A percentile compares a stretch with the other conserved stretches of the same genome.
These are phyloP conservation scores for Melastoma malabathricum DNA, from an alignment of 345 rosid species.

Conservation along the genomic window DNA sequence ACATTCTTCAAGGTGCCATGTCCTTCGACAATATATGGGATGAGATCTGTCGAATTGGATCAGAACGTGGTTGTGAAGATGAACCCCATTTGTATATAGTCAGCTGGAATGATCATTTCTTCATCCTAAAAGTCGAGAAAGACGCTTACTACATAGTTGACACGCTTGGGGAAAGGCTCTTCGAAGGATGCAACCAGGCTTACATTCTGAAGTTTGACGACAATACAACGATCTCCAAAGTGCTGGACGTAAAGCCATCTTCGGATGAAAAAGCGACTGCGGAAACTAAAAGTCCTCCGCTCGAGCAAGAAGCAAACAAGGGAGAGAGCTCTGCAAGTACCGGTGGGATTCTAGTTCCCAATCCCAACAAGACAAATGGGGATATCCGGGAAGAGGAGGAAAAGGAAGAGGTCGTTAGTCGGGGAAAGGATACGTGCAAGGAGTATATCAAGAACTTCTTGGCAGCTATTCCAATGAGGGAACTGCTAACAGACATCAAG, in stretches of 20 bases:
- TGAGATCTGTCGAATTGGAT: conserved; percentile 46
- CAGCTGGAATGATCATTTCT: conserved; percentile 99
- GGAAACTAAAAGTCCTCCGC: conserved; percentile 22
- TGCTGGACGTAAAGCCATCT: conserved; percentile 17
- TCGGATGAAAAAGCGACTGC: conserved; percentile 33
- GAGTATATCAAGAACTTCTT: conserved; percentile 92
- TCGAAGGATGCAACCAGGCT: conserved; percentile 91
- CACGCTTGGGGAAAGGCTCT: conserved; percentile 92
- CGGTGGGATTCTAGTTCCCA: conserved; percentile 7
- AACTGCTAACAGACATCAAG: conserved; percentile 73
- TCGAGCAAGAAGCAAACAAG: conserved; percentile 12
- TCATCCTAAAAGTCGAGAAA: conserved; percentile 63
- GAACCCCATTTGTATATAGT: conserved; percentile 69
- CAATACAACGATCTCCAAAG: conserved; percentile 35
- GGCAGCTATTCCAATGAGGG: conserved; percentile 88
- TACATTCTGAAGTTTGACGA: conserved; percentile 75
- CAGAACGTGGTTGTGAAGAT: conserved; percentile 22
- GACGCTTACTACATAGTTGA: conserved; percentile 89
- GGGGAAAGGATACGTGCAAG: conserved; percentile 84
- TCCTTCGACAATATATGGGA: conserved; percentile 95
- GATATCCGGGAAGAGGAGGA: conserved; percentile 24
- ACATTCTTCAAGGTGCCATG: conserved; percentile 77
- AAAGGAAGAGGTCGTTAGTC: conserved; percentile 37
- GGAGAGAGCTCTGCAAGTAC: conserved; percentile 18
- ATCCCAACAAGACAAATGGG: conserved; percentile 11